Evolutionary conservation across 495 filamentous ascomycete genomes (phyloP).

Genomic region (Hyaloscypha variabilis): DNA sequence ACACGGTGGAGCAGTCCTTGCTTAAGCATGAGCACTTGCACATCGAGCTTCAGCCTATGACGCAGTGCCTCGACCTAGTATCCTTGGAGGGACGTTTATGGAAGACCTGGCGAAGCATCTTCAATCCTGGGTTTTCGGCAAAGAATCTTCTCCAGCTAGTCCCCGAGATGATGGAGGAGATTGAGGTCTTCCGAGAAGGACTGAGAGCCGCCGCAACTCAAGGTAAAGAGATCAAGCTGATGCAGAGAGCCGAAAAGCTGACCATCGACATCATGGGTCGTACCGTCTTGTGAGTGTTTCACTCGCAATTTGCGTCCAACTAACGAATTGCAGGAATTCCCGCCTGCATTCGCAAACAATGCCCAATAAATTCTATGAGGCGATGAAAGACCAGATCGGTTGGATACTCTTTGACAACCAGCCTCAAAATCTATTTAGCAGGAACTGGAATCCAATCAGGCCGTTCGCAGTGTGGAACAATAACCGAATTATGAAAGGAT

Average conservation of each 20-base stretch:
- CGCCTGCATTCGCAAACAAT: background rate
- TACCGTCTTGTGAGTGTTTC: conserved; percentile 38
- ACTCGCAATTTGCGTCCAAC: background rate
- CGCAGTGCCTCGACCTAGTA: conserved; percentile 15
- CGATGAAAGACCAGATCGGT: conserved; percentile 6
- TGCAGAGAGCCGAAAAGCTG: conserved; percentile 36
- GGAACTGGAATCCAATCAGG: conserved; percentile 17
- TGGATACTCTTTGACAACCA: conserved; percentile 1
- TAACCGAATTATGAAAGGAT: conserved; percentile 26
- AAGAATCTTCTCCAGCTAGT: conserved; percentile 44
- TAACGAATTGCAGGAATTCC: background rate
- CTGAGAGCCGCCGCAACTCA: conserved; percentile 33
- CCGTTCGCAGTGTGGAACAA: conserved; percentile 28
- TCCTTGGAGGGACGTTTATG: background rate
- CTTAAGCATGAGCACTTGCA: conserved; percentile 36
- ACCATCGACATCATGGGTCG: conserved; percentile 49
- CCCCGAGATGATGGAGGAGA: conserved; percentile 45
- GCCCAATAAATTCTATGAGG: conserved; percentile 1
- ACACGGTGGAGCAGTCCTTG: conserved; percentile 36
- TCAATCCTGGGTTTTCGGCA: conserved; percentile 50
- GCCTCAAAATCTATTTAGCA: background rate
- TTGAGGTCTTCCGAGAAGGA: conserved; percentile 36
- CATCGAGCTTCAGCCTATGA: conserved; percentile 38
- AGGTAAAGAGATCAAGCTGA: conserved; percentile 37
- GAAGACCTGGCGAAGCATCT: conserved; percentile 20